A percentile compares a stretch with the other conserved stretches of the same genome.
phyloP scores from a whole-genome alignment of 2,329 filamentous ascomycete genomes.

The Huntiella bhutanensis region DNA sequence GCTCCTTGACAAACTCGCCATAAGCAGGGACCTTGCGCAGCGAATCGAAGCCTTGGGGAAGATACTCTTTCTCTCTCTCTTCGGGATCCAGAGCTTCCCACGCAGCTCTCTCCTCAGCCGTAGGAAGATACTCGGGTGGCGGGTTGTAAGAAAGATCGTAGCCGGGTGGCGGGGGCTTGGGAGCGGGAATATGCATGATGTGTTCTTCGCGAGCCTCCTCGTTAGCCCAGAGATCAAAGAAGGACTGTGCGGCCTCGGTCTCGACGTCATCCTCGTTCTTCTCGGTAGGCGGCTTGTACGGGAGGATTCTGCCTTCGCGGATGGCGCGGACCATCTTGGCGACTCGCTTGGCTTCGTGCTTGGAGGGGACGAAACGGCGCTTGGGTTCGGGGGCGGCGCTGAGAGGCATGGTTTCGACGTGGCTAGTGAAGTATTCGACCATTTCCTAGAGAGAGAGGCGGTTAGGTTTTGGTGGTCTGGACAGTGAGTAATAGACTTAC shows the following conservation, averaged over 20 bases:
- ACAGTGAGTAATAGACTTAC: constrained; percentile 24
- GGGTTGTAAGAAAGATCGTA: constrained; percentile 96
- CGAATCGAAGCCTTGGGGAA: constrained; percentile 66
- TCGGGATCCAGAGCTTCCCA: constrained; percentile 83
- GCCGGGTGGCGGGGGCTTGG: constrained; percentile 79
- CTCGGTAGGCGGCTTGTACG: constrained; percentile 60
- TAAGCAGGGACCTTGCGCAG: constrained; percentile 86
- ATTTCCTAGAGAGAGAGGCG: constrained; percentile 37
- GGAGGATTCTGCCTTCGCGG: constrained; percentile 78
- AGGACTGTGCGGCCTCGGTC: constrained; percentile 37
- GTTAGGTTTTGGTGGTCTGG: background rate
- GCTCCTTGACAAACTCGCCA: constrained; percentile 76
- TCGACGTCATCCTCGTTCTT: constrained; percentile 51
- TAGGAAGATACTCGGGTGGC: constrained; percentile 80
- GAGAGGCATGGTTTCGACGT: constrained; percentile 82
- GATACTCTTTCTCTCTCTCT: constrained; percentile 73
- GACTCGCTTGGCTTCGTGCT: constrained; percentile 86
- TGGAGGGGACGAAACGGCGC: constrained; percentile 84
- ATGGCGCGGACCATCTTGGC: constrained; percentile 97
- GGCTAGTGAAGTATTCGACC: constrained; percentile 83
- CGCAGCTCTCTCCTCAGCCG: constrained; percentile 59
- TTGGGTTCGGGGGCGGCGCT: constrained; percentile 93
- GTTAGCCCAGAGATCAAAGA: constrained; percentile 89
- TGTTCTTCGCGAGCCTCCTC: constrained; percentile 69
- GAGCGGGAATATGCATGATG: constrained; percentile 85